A percentile compares a stretch with the other conserved stretches of the same genome.
These are phyloP conservation scores for Dacryopinax primogenitus DNA, from an alignment of 768 basidiomycete species.

Conservation along the genomic window DNA sequence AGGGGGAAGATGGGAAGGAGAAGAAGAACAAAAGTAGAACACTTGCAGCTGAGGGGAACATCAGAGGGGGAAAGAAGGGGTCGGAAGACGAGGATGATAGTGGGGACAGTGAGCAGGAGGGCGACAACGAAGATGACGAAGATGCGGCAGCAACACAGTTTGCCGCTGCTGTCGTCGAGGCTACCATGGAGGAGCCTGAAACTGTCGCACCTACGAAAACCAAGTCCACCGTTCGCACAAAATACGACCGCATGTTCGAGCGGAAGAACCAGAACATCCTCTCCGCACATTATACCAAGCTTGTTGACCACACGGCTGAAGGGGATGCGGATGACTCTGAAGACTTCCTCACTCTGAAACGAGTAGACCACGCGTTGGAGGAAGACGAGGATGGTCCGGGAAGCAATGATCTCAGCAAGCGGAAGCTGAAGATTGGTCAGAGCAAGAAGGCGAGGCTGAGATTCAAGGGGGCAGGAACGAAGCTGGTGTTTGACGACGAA, in stretches of 20 bases:
- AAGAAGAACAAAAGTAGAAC: slow-evolving; percentile 59
- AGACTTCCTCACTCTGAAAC: slow-evolving; percentile 88
- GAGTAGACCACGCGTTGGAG: slow-evolving; percentile 68
- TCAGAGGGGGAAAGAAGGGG: slow-evolving; percentile 15
- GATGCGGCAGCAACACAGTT: slow-evolving; percentile 22
- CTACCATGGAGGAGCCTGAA: slow-evolving; percentile 20
- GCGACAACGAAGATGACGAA: slow-evolving; percentile 23
- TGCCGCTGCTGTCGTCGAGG: slow-evolving; percentile 12
- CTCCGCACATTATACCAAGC: slow-evolving; percentile 77
- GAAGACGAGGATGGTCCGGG: slow-evolving; percentile 27
- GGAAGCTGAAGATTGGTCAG: slow-evolving; percentile 61
- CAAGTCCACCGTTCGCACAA: slow-evolving; percentile 52
- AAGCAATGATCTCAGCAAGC: slow-evolving; percentile 58
- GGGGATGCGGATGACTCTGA: slow-evolving; percentile 30
- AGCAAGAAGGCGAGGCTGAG: slow-evolving; percentile 63
- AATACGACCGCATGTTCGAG: slow-evolving; percentile 97
- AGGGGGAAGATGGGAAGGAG: slow-evolving; percentile 48
- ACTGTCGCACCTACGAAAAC: slow-evolving; percentile 22
- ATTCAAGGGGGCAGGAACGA: slow-evolving; percentile 41
- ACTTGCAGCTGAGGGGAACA: no score
- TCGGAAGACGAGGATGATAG: slow-evolving; percentile 11
- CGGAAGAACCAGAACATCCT: slow-evolving; percentile 89
- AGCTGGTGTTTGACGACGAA: slow-evolving; percentile 82
- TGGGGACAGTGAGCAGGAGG: slow-evolving; percentile 15
- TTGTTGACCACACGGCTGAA: slow-evolving; percentile 51